These are phyloP conservation scores for Coccomyxa subellipsoidea DNA, from an alignment of 163 green algal genomes.

Conservation along the genomic window DNA sequence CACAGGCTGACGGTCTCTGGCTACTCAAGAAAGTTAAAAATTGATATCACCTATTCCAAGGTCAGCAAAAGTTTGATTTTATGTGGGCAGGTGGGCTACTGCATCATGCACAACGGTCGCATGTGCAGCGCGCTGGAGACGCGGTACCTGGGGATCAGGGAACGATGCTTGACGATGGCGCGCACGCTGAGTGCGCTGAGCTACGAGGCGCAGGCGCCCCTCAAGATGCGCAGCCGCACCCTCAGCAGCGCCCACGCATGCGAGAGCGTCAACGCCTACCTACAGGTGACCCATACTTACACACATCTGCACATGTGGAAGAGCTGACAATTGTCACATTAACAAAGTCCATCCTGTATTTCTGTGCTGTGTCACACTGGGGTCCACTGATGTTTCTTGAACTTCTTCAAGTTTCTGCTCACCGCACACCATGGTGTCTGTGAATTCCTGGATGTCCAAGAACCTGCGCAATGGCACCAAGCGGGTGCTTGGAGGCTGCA, in stretches of 20 bases:
- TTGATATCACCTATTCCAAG: too few species aligned
- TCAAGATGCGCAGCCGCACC: conserved; percentile 3
- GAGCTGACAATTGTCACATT: not conserved
- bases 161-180: not conserved
- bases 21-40: too few species aligned
- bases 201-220: conserved; percentile 3
- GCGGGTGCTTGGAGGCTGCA: too few species aligned
- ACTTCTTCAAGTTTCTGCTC: not conserved
- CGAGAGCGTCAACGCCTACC: conserved; percentile 5
- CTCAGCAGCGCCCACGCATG: not conserved
- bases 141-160: not conserved
- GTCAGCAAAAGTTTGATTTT: too few species aligned
- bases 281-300: not conserved
- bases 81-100: conserved; percentile 4
- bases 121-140: conserved; percentile 3
- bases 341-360: not conserved
- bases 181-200: not conserved
- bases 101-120: not conserved
- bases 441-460: not conserved
- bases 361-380: too few species aligned
- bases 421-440: too few species aligned
- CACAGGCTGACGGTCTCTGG: too few species aligned
- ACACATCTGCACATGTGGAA: not conserved
- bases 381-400: not conserved
- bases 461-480: not conserved